Evolutionary conservation across 2,329 filamentous ascomycete genomes (phyloP).

Genomic region (Pyrenophora tritici-repentis): DNA sequence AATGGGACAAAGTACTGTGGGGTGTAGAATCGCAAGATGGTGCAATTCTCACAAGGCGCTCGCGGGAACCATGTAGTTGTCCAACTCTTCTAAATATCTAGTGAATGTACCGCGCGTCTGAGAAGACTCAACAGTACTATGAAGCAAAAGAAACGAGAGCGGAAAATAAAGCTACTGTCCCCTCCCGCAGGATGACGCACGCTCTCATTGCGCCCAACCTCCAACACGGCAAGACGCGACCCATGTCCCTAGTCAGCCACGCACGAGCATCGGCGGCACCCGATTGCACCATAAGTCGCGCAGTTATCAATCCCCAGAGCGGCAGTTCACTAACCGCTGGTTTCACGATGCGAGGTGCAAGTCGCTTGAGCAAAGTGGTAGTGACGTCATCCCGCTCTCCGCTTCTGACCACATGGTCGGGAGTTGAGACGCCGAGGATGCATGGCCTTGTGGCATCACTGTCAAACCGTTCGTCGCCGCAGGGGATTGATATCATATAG

Average conservation of each 20-base stretch:
- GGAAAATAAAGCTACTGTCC: conserved; percentile 8
- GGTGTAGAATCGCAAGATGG: neutral
- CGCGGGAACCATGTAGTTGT: neutral
- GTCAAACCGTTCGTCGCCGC: too few relatives aligned
- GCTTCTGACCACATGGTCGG: too few relatives aligned
- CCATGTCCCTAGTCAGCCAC: conserved; percentile 18
- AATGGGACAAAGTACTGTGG: conserved; percentile 1
- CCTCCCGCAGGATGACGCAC: conserved; percentile 26
- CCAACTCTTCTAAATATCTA: neutral
- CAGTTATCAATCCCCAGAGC: conserved; percentile 7
- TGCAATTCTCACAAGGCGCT: neutral
- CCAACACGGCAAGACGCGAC: conserved; percentile 8
- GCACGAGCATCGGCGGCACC: conserved; percentile 10
- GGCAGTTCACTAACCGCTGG: conserved; percentile 22
- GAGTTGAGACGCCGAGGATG: too few relatives aligned
- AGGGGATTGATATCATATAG: too few relatives aligned
- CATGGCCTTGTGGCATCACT: too few relatives aligned
- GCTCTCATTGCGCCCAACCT: conserved; percentile 6
- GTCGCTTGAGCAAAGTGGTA: conserved; percentile 6
- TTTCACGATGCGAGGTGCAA: conserved; percentile 13
- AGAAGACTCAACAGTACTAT: neutral
- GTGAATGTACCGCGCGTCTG: neutral
- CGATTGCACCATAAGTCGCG: conserved; percentile 26
- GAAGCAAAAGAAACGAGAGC: conserved; percentile 3
- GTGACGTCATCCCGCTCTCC: conserved; percentile 14